Evolutionary conservation across 192 early-diverging fungal species (phyloP).

Genomic region (Spinellus fusiger): DNA sequence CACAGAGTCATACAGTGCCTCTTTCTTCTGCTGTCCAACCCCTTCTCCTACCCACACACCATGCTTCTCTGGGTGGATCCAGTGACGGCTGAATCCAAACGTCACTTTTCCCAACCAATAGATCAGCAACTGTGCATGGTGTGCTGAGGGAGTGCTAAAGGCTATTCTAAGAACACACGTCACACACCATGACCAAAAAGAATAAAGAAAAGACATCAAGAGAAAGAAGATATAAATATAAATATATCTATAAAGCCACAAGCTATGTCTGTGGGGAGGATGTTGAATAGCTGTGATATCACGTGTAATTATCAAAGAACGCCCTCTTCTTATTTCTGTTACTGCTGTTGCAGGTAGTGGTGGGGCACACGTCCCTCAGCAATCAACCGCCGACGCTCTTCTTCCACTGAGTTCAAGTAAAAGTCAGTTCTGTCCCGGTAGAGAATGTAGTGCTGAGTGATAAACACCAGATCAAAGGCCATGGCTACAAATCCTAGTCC

Average conservation of each 20-base stretch:
- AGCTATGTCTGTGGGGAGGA: not conserved
- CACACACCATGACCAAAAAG: conserved; percentile 4
- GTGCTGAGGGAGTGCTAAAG: not conserved
- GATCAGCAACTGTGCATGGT: not conserved
- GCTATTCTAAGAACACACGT: not conserved
- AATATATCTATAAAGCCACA: not conserved
- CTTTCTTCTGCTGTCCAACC: conserved; percentile 7
- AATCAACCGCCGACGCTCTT: conserved; percentile 27
- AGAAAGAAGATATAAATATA: not conserved
- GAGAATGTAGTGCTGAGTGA: conserved; percentile 77
- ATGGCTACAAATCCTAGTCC: conserved; percentile 77
- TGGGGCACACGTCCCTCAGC: conserved; percentile 16
- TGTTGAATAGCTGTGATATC: not conserved
- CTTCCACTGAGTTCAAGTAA: conserved; percentile 27
- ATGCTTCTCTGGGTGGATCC: not conserved
- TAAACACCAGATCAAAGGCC: conserved; percentile 77
- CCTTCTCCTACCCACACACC: conserved; percentile 12
- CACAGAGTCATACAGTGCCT: conserved; percentile 6
- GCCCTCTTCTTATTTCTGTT: not conserved
- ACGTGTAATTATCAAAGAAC: not conserved
- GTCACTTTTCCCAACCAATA: not conserved
- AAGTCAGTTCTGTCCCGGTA: conserved; percentile 46
- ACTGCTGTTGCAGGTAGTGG: not conserved
- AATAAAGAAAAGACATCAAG: conserved; percentile 4
- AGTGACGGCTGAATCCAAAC: conserved; percentile 1